Evolutionary conservation across 495 filamentous ascomycete genomes (phyloP).

Genomic region (Penicillium cataractarum): DNA sequence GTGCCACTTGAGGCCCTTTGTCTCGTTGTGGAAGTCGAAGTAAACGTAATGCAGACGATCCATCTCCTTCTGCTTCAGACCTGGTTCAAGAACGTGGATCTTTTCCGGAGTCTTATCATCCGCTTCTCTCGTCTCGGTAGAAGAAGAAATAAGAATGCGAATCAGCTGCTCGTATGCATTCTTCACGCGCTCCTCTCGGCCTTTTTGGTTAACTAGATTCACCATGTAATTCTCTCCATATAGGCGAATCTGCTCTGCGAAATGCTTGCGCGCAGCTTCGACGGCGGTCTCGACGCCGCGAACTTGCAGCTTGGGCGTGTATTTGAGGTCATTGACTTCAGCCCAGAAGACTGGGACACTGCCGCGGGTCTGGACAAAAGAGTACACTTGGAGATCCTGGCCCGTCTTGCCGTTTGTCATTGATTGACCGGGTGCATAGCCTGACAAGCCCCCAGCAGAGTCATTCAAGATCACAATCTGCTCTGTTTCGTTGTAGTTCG

Average conservation of each 20-base stretch:
- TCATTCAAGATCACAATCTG: slow-evolving; percentile 89
- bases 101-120: slow-evolving; percentile 70
- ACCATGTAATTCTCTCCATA: slow-evolving; percentile 97
- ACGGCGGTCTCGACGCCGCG: slow-evolving; percentile 81
- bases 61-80: slow-evolving; percentile 59
- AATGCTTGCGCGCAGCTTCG: slow-evolving; percentile 79
- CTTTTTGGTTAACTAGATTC: slow-evolving; percentile 94
- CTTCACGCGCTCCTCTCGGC: slow-evolving; percentile 84
- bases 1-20: slow-evolving; percentile 91
- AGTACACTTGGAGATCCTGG: slow-evolving; percentile 81
- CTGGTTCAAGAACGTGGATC: slow-evolving; percentile 74
- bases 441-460: slow-evolving; percentile 68
- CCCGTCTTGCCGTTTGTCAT: slow-evolving; percentile 73
- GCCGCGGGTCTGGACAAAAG: slow-evolving; percentile 94
- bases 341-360: slow-evolving; percentile 95
- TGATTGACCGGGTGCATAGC: slow-evolving; percentile 75
- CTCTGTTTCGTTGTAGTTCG: slow-evolving; percentile 98
- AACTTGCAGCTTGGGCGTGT: slow-evolving; percentile 86
- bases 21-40: slow-evolving; percentile 98
- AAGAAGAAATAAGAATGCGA: slow-evolving; percentile 68
- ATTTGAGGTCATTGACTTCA: slow-evolving; percentile 87
- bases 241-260: slow-evolving; percentile 84
- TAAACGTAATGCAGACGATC: slow-evolving; percentile 93
- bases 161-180: slow-evolving; percentile 89
- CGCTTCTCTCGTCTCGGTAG: slow-evolving; percentile 62